Evolutionary conservation across 306 rosid species (phyloP).

Genomic region (Delonix regia): DNA sequence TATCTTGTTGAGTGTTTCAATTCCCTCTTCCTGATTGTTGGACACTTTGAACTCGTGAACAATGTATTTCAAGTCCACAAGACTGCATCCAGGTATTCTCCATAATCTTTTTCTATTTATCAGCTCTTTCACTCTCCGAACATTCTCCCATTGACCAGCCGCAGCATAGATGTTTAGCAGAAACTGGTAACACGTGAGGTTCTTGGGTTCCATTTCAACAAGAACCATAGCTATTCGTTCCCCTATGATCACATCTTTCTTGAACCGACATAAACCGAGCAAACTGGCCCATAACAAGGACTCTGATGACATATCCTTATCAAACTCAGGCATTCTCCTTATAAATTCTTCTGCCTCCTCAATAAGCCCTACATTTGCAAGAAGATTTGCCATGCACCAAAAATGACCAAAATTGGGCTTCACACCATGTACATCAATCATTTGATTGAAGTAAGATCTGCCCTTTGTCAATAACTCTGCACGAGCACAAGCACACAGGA

Average conservation of each 20-base stretch:
- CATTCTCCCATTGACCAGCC: slow-evolving; percentile 75
- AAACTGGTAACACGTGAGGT: slow-evolving; percentile 57
- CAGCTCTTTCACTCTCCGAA: slow-evolving; percentile 51
- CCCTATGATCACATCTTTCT: slow-evolving; percentile 55
- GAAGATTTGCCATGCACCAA: slow-evolving; percentile 81
- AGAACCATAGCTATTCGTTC: slow-evolving; percentile 62
- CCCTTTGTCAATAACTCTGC: slow-evolving; percentile 58
- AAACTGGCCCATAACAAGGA: slow-evolving; percentile 60
- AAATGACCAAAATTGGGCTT: slow-evolving; percentile 77
- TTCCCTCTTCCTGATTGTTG: slow-evolving; percentile 38
- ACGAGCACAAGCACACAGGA: slow-evolving; percentile 81
- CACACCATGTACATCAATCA: slow-evolving; percentile 50
- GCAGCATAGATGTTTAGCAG: slow-evolving; percentile 67
- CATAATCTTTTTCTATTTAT: slow-evolving; percentile 55
- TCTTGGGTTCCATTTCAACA: slow-evolving; percentile 61
- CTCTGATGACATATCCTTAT: slow-evolving; percentile 42
- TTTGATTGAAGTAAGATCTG: slow-evolving; percentile 55
- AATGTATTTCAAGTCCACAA: slow-evolving; percentile 65
- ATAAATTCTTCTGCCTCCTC: slow-evolving; percentile 59
- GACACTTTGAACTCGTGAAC: slow-evolving; percentile 62
- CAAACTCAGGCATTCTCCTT: slow-evolving; percentile 46
- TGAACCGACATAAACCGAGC: slow-evolving; percentile 61
- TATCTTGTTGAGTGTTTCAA: slow-evolving; percentile 38
- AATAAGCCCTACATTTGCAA: slow-evolving; percentile 49
- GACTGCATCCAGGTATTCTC: slow-evolving; percentile 63